Evolutionary conservation across 2,329 filamentous ascomycete species (phyloP).

Genomic region (Aspergillus novofumigatus): DNA sequence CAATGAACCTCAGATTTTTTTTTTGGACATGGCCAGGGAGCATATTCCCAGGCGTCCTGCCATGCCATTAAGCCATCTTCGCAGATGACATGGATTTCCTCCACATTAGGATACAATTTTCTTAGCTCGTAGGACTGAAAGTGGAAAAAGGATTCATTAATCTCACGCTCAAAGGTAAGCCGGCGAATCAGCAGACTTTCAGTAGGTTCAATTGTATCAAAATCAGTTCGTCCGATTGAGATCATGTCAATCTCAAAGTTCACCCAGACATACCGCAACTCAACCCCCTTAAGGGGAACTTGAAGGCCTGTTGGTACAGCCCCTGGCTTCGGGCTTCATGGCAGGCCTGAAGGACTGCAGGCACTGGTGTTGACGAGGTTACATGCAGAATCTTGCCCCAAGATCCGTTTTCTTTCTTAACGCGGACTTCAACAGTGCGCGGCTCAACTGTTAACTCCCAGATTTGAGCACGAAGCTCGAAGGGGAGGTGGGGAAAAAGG

Average conservation of each 20-base stretch:
- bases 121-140: background rate
- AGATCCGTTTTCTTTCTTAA: background rate
- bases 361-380: background rate
- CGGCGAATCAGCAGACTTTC: background rate
- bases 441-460: slow-evolving; percentile 2
- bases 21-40: background rate
- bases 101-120: background rate
- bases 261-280: background rate
- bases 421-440: background rate
- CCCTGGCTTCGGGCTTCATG: background rate
- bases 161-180: slow-evolving; percentile 1
- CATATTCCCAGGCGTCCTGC: background rate
- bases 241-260: slow-evolving; percentile 4
- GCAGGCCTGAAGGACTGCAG: slow-evolving; percentile 1
- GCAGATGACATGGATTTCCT: slow-evolving; percentile 1
- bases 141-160: slow-evolving; percentile 1
- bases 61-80: background rate
- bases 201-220: background rate
- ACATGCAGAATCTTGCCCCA: background rate
- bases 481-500: slow-evolving; percentile 31
- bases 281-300: background rate
- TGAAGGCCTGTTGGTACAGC: background rate
- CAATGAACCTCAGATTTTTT: slow-evolving; percentile 3
- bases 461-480: background rate
- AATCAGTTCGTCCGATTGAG: background rate